phyloP scores from a whole-genome alignment of 2,329 filamentous ascomycete genomes.

The Neonectria punicea region DNA sequence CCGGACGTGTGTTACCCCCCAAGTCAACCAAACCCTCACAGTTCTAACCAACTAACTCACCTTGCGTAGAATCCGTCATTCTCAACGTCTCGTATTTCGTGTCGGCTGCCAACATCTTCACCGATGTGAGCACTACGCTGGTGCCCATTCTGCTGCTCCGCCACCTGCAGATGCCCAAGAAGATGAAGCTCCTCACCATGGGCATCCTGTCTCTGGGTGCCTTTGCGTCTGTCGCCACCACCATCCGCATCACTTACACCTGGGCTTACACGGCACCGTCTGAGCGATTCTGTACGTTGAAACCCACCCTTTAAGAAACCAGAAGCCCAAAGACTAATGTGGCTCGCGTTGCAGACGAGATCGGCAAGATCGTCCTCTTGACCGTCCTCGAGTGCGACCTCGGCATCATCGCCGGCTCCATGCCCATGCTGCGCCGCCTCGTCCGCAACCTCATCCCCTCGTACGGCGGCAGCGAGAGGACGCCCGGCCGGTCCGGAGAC shows the following conservation, averaged over 20 bases:
- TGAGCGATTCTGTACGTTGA: conserved; percentile 17
- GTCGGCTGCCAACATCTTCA: conserved; percentile 31
- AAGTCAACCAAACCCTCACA: no score
- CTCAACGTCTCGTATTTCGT: conserved; percentile 30
- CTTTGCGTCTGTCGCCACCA: conserved; percentile 33
- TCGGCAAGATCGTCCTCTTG: conserved; percentile 37
- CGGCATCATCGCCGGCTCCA: conserved; percentile 40
- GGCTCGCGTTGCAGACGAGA: conserved; percentile 17
- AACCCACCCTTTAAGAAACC: neutral
- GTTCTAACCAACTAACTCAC: no score
- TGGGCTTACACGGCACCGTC: conserved; percentile 26
- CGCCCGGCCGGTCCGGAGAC: conserved; percentile 23
- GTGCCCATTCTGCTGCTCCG: conserved; percentile 28
- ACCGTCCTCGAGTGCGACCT: conserved; percentile 40
- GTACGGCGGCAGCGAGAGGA: conserved; percentile 18
- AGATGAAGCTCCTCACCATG: conserved; percentile 27
- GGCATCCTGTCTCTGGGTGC: conserved; percentile 27
- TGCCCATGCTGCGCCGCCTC: conserved; percentile 39
- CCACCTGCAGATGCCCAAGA: conserved; percentile 28
- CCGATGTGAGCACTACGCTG: conserved; percentile 25
- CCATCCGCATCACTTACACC: conserved; percentile 33
- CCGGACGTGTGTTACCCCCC: neutral
- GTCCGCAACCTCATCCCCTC: conserved; percentile 28
- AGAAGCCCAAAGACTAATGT: neutral
- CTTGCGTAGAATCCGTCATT: conserved; percentile 4